Evolutionary conservation across 2,329 filamentous ascomycete genomes (phyloP), one percentile per base, ranked within the genome.

Genomic region (Fusarium nygamai): DNA sequence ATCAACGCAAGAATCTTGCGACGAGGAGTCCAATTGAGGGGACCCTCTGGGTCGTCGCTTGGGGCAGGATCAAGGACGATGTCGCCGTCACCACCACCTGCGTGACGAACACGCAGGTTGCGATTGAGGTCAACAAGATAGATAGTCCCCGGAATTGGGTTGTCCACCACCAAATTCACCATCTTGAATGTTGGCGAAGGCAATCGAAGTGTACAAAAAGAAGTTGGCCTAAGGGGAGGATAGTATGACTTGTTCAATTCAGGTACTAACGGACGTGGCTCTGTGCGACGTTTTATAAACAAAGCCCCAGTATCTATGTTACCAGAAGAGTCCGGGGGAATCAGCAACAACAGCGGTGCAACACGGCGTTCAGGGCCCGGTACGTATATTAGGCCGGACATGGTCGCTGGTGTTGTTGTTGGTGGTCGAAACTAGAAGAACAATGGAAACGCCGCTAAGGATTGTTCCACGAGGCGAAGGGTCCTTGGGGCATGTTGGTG

Each of bases 31-130:
- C 87, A 87, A 67, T 87, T 89, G 39, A 90, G 80, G 6, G 88
- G 88, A 68, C 89, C 88, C 47, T 88, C 85, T 8, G 86, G 85
- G 68, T 89, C 85, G 17, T 80, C 78, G 0, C 85, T 86, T 3
- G 88, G 88, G 0, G 83, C 82, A 4, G 88, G 88, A 14, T 88
- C 83, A 17, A 89, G 80, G 24, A 89, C 85, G 61, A 88, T 86
- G 56, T 87, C 83, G 38, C 75, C 76, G 14, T 78, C 75, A 44
- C 70, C 75, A n/a, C 67, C 67, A 1, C 60, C 67, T 8, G 81
- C 79, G 68, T 84, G 84, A 12, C 74, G 78, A 48, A 81, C 77
- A 4, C 72, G 76, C 38, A 82, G 70, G 8, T 72, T 80, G 16
- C 81, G 80, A 39, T 84, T 76, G 6, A 84, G 59, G 57, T 85